Percentiles rank a stretch among this genome's conserved stretches.
Conservation (phyloP, 495 filamentous ascomycete genomes). For the Chaetomium cochliodes region DNA sequence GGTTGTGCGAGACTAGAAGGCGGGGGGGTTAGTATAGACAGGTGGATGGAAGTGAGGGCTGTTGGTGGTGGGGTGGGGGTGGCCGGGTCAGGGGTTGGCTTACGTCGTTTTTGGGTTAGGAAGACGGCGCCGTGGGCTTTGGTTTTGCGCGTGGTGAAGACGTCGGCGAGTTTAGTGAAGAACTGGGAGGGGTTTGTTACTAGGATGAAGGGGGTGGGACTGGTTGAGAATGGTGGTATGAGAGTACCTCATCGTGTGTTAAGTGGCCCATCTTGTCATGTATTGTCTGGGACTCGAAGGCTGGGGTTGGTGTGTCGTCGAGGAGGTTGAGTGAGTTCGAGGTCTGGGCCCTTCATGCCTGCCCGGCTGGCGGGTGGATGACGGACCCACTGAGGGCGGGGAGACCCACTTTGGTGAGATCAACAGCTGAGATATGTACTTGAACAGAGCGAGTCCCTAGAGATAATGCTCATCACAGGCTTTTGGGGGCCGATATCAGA, state of each 20-base stretch:
- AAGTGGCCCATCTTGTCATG: slow-evolving; percentile 46
- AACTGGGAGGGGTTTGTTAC: slow-evolving; percentile 58
- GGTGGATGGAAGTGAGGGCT: background rate
- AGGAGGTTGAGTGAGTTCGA: slow-evolving; percentile 16
- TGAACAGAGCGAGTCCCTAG: background rate
- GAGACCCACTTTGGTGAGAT: slow-evolving; percentile 12
- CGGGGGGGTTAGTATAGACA: slow-evolving; percentile 24
- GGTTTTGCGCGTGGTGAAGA: slow-evolving; percentile 67
- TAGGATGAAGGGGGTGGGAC: slow-evolving; percentile 12
- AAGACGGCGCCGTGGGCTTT: slow-evolving; percentile 74
- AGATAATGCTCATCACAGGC: background rate
- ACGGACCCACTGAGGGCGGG: background rate
- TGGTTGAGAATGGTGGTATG: background rate
- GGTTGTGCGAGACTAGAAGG: slow-evolving; percentile 13
- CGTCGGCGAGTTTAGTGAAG: slow-evolving; percentile 71
- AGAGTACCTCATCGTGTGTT: slow-evolving; percentile 69
- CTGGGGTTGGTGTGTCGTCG: background rate
- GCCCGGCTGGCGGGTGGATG: no score
- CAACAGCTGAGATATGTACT: background rate
- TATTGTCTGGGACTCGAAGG: background rate
- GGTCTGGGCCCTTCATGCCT: background rate
- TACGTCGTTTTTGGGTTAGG: slow-evolving; percentile 83
- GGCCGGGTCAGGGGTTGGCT: slow-evolving; percentile 22
- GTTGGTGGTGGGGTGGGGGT: slow-evolving; percentile 11
- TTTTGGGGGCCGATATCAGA: no score